phyloP scores from a whole-genome alignment of 768 basidiomycete genomes.

The Rhodocollybia butyracea region DNA sequence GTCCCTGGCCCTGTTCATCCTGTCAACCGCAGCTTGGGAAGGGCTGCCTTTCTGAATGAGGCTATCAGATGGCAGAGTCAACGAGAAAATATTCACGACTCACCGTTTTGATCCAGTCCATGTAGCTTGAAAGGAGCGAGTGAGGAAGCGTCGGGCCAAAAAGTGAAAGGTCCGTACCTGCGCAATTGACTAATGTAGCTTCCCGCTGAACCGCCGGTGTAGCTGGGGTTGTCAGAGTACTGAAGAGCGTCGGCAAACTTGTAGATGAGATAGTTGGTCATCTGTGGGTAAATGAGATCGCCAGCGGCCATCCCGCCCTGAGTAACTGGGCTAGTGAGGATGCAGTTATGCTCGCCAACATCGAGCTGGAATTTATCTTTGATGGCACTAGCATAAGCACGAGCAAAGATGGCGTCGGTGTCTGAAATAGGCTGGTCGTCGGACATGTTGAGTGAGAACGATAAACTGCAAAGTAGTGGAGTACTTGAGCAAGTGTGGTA shows the following conservation, averaged over 20 bases:
- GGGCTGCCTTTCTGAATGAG: neutral
- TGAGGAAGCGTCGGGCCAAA: neutral
- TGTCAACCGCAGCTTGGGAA: neutral
- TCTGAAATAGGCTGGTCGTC: slow-evolving; percentile 3
- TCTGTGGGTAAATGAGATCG: slow-evolving; percentile 1
- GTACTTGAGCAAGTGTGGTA: no score
- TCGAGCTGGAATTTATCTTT: slow-evolving; percentile 6
- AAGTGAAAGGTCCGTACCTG: slow-evolving; percentile 2
- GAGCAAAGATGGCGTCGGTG: slow-evolving; percentile 8
- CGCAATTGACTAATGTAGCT: no score
- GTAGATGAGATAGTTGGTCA: no score
- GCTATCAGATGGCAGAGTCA: neutral
- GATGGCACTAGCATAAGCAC: slow-evolving; percentile 3
- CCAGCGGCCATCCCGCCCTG: slow-evolving; percentile 3
- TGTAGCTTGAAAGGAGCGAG: neutral
- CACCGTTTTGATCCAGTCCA: neutral
- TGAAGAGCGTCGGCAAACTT: no score
- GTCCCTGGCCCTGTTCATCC: neutral
- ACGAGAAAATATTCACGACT: neutral
- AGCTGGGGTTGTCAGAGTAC: no score
- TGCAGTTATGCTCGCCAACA: slow-evolving; percentile 2
- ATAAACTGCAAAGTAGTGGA: no score
- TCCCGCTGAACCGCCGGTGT: no score
- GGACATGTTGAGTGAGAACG: no score
- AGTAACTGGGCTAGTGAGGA: slow-evolving; percentile 9